phyloP scores from a whole-genome alignment of 2,329 filamentous ascomycete genomes.

The Metarhizium album region DNA sequence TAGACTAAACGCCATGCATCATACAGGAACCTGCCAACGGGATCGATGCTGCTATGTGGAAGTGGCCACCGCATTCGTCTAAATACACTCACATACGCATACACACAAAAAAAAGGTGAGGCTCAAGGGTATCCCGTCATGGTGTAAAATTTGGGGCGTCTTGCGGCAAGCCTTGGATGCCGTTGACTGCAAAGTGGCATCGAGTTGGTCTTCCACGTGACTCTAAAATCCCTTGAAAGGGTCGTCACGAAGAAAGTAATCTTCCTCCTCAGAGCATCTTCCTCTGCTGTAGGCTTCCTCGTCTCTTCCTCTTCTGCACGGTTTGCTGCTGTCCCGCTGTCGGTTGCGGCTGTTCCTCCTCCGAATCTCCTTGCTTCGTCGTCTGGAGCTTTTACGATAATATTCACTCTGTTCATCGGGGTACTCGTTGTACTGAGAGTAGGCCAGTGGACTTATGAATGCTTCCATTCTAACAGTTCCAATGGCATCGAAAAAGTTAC shows the following conservation, averaged over 20 bases:
- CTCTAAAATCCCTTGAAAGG: conserved; percentile 50
- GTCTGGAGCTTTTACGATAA: conserved; percentile 30
- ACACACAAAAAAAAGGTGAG: not conserved
- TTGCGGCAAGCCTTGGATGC: not conserved
- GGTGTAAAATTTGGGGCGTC: conserved; percentile 3
- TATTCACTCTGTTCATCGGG: conserved; percentile 41
- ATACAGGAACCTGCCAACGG: not conserved
- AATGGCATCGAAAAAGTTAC: conserved; percentile 74
- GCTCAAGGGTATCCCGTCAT: conserved; percentile 8
- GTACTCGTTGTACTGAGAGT: conserved; percentile 34
- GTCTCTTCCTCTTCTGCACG: conserved; percentile 29
- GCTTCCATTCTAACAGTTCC: conserved; percentile 96
- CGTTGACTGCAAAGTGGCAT: conserved; percentile 1
- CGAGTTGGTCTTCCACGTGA: conserved; percentile 1
- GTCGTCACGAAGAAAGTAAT: conserved; percentile 45
- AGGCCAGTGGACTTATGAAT: conserved; percentile 62
- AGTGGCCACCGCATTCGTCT: no score
- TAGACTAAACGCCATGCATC: not conserved
- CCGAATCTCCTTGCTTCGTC: conserved; percentile 45
- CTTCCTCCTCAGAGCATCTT: conserved; percentile 37
- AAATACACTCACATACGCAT: no score
- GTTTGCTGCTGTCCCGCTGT: conserved; percentile 41
- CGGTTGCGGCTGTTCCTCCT: conserved; percentile 43
- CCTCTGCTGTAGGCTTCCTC: conserved; percentile 40
- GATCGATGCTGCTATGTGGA: not conserved